Conservation (phyloP, 2,329 filamentous ascomycete genomes). For the Fusarium foetens region DNA sequence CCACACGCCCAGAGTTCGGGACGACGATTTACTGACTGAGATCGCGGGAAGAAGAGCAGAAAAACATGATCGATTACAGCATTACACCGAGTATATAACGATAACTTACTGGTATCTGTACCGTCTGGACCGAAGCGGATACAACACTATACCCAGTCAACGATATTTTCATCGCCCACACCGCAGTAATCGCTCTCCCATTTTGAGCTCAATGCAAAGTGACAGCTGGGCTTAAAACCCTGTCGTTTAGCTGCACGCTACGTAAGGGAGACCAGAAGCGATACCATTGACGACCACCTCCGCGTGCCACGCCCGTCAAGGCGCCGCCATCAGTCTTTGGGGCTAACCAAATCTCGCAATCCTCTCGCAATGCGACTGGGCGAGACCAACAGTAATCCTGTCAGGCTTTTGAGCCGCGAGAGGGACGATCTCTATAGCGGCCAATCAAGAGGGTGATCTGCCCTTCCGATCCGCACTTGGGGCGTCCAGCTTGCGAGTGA, state of each 20-base stretch:
- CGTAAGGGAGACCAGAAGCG: constrained; percentile 16
- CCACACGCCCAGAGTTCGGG: constrained; percentile 1
- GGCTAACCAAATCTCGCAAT: constrained; percentile 5
- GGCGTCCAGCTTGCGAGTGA: background rate
- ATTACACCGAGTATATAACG: background rate
- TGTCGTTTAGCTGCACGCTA: constrained; percentile 1
- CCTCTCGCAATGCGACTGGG: constrained; percentile 1
- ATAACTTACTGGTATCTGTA: background rate
- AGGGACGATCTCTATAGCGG: background rate
- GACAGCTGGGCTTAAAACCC: constrained; percentile 2
- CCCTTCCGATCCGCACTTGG: background rate
- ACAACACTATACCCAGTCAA: background rate
- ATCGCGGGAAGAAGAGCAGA: background rate
- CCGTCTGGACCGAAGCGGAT: constrained; percentile 1
- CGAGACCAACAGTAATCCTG: constrained; percentile 17
- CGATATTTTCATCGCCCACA: constrained; percentile 1
- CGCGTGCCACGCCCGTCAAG: constrained; percentile 17
- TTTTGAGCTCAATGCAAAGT: background rate
- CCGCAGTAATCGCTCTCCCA: background rate
- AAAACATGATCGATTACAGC: background rate
- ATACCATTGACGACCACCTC: constrained; percentile 8
- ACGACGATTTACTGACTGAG: background rate
- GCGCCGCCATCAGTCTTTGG: constrained; percentile 17
- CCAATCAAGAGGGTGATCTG: constrained; percentile 6
- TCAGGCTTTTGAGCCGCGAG: constrained; percentile 4